Base-by-base conservation (phyloP, 169 alveolate species). In the Plasmodium vivax region DNA sequence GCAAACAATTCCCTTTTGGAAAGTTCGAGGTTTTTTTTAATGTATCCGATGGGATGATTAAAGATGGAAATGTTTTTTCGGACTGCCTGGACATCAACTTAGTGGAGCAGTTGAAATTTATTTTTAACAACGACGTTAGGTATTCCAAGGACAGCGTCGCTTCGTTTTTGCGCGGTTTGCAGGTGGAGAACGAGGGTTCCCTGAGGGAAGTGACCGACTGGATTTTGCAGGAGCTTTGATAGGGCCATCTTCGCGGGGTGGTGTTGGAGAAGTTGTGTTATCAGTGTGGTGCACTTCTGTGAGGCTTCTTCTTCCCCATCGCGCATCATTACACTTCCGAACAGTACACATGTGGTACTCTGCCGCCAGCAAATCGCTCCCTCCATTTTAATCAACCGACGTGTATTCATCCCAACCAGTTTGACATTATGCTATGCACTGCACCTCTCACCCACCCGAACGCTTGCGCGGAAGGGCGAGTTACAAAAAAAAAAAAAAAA, bases 41-140 rank as follows among this genome's bases (percentile, higher is more conserved):
- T 38, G 83, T 90, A 62, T 56, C 71, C 6, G 72, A 90, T 43
- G 94, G 94, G 12, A 34, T 90, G 12, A 90, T 90, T 41, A 90
- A 79, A 41, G 94, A 92, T 72, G 94, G 95, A 23, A 93, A 91
- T 85, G 75, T 95, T 30, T 96, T 91, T 83, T 96, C 98, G 8
- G 98, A 96, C 83, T 75, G 92, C 41, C 75, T 96, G 71, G 95
- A 96, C 56, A 92, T 95, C n/a, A 96, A 96, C 77, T 83, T 96
- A 34, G 95, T 96, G 23, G 96, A 95, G n/a, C 93, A 92, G 54
- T 45, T 92, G 14, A 83, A 92, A 82, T 38, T 74, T 45, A 54
- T 92, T 51, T 84, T 92, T 84, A 84, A 92, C 27, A 92, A 88
- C 47, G 95, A 92, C 16, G 71, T 92, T 38, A 84, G 82, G 19